Conservation (phyloP, 805 yeast species). For the Wickerhamia fluorescens region DNA sequence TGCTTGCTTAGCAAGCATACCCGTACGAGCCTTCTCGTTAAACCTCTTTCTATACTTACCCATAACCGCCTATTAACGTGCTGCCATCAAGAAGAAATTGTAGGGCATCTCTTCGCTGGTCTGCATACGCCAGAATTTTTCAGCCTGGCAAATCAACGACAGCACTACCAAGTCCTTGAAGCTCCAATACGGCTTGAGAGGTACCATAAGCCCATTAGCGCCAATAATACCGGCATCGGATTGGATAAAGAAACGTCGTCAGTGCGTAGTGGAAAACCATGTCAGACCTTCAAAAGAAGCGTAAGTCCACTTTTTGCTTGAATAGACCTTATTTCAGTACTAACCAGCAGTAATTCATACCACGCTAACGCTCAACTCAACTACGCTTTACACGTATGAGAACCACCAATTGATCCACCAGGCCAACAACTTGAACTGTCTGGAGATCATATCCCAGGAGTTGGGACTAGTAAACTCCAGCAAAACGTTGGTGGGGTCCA, state of each 20-base stretch:
- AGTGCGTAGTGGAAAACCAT: too few relatives aligned
- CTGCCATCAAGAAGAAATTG: too few relatives aligned
- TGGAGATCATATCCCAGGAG: constrained; percentile 48
- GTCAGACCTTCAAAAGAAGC: constrained; percentile 16
- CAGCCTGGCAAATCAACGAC: too few relatives aligned
- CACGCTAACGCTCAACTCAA: constrained; percentile 47
- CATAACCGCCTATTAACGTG: constrained; percentile 41
- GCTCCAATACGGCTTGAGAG: too few relatives aligned
- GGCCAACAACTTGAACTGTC: constrained; percentile 41
- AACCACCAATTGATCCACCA: constrained; percentile 36
- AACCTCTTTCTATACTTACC: constrained; percentile 76
- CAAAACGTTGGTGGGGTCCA: constrained; percentile 33
- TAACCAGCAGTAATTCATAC: constrained; percentile 46
- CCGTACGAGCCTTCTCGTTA: constrained; percentile 81
- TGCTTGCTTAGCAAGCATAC: constrained; percentile 74
- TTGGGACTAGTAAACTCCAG: constrained; percentile 47
- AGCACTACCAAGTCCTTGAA: too few relatives aligned
- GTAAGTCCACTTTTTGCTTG: constrained; percentile 11
- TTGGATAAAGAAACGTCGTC: too few relatives aligned
- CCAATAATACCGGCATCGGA: too few relatives aligned
- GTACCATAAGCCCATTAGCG: too few relatives aligned
- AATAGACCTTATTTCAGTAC: constrained; percentile 9
- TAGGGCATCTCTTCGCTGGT: too few relatives aligned
- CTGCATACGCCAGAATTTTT: too few relatives aligned
- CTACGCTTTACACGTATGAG: constrained; percentile 54